These are phyloP conservation scores for Eucalyptus sp. DNA, from an alignment of 345 rosid genomes.

Conservation along the genomic window DNA sequence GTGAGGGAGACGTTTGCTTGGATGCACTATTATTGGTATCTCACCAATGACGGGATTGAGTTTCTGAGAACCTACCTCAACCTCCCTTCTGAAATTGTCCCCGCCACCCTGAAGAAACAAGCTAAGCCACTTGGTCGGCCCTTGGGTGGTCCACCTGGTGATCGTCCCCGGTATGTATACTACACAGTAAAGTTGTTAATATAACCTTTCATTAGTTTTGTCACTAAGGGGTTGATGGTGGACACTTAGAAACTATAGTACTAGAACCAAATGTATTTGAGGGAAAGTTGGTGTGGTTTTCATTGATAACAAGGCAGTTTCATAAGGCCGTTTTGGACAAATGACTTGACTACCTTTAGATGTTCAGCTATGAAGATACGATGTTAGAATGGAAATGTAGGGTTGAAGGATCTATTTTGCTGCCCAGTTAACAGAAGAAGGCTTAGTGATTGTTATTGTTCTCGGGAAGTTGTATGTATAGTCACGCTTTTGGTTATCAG, in stretches of 20 bases:
- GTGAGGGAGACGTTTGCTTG: constrained; percentile 86
- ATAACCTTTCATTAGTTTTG: neutral
- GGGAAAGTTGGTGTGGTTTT: neutral
- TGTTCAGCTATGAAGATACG: neutral
- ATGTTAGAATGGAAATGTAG: neutral
- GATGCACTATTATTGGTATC: constrained; percentile 96
- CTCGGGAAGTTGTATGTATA: neutral
- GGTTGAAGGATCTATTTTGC: neutral
- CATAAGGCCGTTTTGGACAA: neutral
- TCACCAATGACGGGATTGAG: constrained; percentile 79
- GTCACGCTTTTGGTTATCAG: neutral
- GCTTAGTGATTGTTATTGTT: neutral
- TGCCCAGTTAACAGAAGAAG: neutral
- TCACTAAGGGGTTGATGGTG: neutral
- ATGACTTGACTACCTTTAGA: neutral
- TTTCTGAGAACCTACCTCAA: constrained; percentile 70
- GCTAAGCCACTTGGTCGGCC: constrained; percentile 63
- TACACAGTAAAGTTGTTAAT: neutral
- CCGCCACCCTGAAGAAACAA: constrained; percentile 83
- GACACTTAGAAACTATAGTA: neutral
- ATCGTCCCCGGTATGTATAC: constrained; percentile 66
- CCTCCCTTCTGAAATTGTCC: constrained; percentile 87
- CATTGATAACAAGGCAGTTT: neutral
- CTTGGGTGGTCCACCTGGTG: constrained; percentile 62
- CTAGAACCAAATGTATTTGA: neutral